phyloP scores from a whole-genome alignment of 192 early-diverging fungal species.

The Oehlia diaphana region DNA sequence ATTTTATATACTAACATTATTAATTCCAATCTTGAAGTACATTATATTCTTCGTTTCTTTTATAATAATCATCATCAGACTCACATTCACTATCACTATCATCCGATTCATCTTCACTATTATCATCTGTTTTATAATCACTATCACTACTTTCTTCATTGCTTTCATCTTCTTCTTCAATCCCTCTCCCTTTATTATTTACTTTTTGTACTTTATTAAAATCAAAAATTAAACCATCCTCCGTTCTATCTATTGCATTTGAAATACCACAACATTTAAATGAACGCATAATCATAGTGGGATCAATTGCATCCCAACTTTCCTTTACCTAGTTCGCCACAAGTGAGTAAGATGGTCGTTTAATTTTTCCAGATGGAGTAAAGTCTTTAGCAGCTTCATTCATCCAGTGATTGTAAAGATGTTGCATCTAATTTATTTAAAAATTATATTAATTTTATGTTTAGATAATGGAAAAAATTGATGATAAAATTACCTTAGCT shows the following conservation, averaged over 20 bases:
- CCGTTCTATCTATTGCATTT: not conserved
- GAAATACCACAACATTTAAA: conserved; percentile 13
- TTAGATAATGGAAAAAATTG: not conserved
- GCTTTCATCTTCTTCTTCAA: not conserved
- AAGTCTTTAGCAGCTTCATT: not conserved
- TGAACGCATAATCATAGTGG: not conserved
- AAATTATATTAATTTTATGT: no score
- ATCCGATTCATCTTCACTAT: no score
- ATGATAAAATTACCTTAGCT: conserved; percentile 1
- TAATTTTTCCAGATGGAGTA: not conserved
- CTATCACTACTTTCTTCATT: no score
- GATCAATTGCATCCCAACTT: not conserved
- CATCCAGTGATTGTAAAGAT: conserved; percentile 1
- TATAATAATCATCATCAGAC: no score
- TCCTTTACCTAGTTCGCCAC: not conserved
- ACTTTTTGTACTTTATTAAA: not conserved
- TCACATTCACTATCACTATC: no score
- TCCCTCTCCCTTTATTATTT: not conserved
- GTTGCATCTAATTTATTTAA: not conserved
- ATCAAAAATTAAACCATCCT: conserved; percentile 4
- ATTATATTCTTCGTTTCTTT: no score
- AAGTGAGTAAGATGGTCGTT: not conserved
- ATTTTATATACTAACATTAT: no score
- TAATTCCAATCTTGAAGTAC: no score
- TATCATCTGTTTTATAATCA: no score